Percentiles rank a stretch among this genome's conserved stretches.
These are phyloP conservation scores for Tolypocladium tropicale DNA, from an alignment of 2,329 filamentous ascomycete genomes.

Conservation along the genomic window DNA sequence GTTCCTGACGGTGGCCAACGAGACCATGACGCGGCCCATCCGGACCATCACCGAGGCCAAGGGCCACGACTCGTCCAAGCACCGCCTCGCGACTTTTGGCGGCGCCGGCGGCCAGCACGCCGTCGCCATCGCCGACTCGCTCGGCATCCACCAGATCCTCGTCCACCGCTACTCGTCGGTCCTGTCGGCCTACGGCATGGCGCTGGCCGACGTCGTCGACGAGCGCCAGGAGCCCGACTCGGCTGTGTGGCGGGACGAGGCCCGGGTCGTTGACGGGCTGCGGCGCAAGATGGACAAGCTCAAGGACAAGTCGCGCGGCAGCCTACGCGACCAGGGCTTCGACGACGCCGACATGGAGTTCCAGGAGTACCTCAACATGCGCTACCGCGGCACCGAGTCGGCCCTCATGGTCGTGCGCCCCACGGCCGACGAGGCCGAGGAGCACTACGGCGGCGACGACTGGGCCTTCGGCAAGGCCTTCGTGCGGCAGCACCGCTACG, in stretches of 20 bases:
- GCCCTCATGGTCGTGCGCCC: slow-evolving; percentile 84
- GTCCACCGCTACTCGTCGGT: slow-evolving; percentile 35
- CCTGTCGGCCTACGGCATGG: slow-evolving; percentile 35
- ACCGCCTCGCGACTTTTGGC: slow-evolving; percentile 26
- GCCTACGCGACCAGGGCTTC: slow-evolving; percentile 71
- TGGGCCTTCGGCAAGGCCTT: slow-evolving; percentile 84
- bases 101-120: slow-evolving; percentile 33
- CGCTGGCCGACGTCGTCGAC: slow-evolving; percentile 33
- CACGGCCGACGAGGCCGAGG: slow-evolving; percentile 46
- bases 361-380: slow-evolving; percentile 62
- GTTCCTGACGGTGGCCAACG: slow-evolving; percentile 25
- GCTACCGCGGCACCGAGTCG: slow-evolving; percentile 83
- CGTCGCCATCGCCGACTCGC: slow-evolving; percentile 29
- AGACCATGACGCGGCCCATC: slow-evolving; percentile 25
- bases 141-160: slow-evolving; percentile 31
- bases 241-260: slow-evolving; percentile 48
- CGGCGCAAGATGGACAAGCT: slow-evolving; percentile 67
- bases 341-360: slow-evolving; percentile 35
- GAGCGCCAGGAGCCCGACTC: slow-evolving; percentile 37
- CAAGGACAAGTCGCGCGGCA: slow-evolving; percentile 60
- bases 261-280: slow-evolving; percentile 50
- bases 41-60: slow-evolving; percentile 24
- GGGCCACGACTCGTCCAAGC: slow-evolving; percentile 23
- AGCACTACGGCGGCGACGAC: slow-evolving; percentile 50
- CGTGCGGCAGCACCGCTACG: slow-evolving; percentile 68